Base-by-base conservation (phyloP, 2,329 filamentous ascomycete genomes). In the Podosphaera fusca region DNA sequence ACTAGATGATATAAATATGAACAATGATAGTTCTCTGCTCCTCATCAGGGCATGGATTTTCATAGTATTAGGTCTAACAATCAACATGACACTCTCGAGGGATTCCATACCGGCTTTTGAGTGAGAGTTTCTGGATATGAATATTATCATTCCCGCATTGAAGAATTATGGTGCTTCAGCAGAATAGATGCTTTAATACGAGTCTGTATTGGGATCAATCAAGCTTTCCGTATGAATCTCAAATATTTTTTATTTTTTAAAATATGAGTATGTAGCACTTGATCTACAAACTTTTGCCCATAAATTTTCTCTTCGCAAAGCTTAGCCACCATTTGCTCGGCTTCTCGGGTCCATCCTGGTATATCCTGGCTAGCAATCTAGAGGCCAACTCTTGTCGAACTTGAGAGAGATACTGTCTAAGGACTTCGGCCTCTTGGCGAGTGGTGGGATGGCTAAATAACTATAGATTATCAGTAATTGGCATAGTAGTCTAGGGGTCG, bases 231-330 rank as follows among this genome's bases (percentile, higher is more conserved):
- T 21, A 21, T 21, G 21, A 21, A 21, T 21, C 21, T 21, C 21
- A 21, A 21, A 21, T 21, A 21, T 21, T 21, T 21, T 21, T 21
- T 21, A 1, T 21, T 21, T 21, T 21, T 45, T 45, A 45, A 45
- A 45, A 45, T 45, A 45, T 9, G n/a, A 9, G 9, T 45, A 14
- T 29, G 30, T 38, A 38, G 10, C 35, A 38, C 35, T 38, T 38
- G 35, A n/a, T 29, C 29, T 75, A 89, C 72, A 92, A 74, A 63
- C 80, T 79, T 80, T 96, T 96, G 70, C 89, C 89, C 92, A 98
- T 96, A 69, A 98, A 98, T 80, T 95, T 95, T 73, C 92, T 83
- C 82, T 96, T 96, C 56, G 86, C 87, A 70, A 95, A 98, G 76
- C 92, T 96, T 69, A 98, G 72, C 92, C 92, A 98, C 87, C 90